Evolutionary conservation across 257 asterid genomes (phyloP), one percentile per base, ranked within the genome.

Genomic region (Datura wrightii): DNA sequence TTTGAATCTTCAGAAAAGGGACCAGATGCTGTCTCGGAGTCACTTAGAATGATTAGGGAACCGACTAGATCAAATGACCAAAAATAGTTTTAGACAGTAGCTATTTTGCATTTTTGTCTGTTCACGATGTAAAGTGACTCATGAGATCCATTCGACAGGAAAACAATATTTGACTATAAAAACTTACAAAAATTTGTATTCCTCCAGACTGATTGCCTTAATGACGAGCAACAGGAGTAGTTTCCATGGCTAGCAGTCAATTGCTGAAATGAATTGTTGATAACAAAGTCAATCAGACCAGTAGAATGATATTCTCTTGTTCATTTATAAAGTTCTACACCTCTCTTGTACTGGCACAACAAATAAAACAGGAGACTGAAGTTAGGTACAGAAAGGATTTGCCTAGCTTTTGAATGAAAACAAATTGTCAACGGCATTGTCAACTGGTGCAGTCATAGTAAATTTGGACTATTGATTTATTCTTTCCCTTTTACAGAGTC

Each of bases 121-220:
- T 60, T 59, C 72, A 60, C 44, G 76, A 19, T 41, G 76, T 24
- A 41, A 34, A 46, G 74, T 44, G 19, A 48, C 74, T 60, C 34
- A 24, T 81, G 76, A 36, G 80, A 83, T 48, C 70, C 44, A 34
- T 34, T 66, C n/a, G 36, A 39, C 54, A 60, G 13, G 60, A 80
- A 67, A 82, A 66, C 71, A 16, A 62, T 69, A 31, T 58, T 44
- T n/a, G 78, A 59, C 82, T 78, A 10, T 60, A 74, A 79, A 50
- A 50, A 90, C 99, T 94, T 93, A 95, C 98, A 84, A 76, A 37
- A 87, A 63, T 54, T 84, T 58, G 91, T 79, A 85, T 60, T 85
- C 85, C 93, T 90, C 89, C 88, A 85, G 82, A 69, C 48, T 60
- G 88, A 83, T 88, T 84, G 92, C 87, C 85, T 87, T 69, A 46